These are phyloP conservation scores for Rostrohypoxylon terebratum DNA, from an alignment of 495 filamentous ascomycete species.

Conservation along the genomic window DNA sequence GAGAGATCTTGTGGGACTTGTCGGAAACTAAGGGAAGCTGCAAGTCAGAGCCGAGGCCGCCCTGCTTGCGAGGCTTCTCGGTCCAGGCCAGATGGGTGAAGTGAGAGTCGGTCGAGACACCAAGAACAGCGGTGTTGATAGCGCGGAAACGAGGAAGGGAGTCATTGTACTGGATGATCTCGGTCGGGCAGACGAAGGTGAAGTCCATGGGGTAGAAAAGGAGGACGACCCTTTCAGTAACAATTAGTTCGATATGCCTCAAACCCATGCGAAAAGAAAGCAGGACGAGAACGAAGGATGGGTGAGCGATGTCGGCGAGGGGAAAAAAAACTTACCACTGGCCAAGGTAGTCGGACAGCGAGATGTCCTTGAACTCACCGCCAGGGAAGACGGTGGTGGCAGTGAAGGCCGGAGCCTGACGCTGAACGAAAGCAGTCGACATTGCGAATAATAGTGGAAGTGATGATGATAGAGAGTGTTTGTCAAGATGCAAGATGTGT, in stretches of 20 bases:
- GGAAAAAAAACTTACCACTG: constrained; percentile 45
- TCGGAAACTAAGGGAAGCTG: constrained; percentile 67
- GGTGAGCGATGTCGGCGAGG: background rate
- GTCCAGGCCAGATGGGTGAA: constrained; percentile 68
- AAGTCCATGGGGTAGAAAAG: constrained; percentile 51
- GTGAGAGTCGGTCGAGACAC: constrained; percentile 56
- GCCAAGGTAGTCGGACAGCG: constrained; percentile 47
- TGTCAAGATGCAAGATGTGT: background rate
- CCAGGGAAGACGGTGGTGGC: constrained; percentile 62
- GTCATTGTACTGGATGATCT: constrained; percentile 61
- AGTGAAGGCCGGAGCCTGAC: constrained; percentile 64
- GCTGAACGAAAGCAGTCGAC: constrained; percentile 61
- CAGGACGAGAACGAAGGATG: background rate
- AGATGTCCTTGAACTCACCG: constrained; percentile 59
- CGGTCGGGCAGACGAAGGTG: constrained; percentile 66
- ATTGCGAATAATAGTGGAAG: constrained; percentile 28
- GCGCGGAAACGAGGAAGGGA: constrained; percentile 49
- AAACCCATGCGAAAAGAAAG: background rate
- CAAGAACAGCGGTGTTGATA: constrained; percentile 48
- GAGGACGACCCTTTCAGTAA: constrained; percentile 45
- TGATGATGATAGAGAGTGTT: background rate
- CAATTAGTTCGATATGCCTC: constrained; percentile 4
- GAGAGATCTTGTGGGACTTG: constrained; percentile 66
- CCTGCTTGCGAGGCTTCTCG: constrained; percentile 61
- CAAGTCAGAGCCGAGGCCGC: constrained; percentile 64